Evolutionary conservation across 352 stramenopile species (phyloP), one percentile per base, ranked within the genome.

Genomic region (Salisapilia sapeloensis): DNA sequence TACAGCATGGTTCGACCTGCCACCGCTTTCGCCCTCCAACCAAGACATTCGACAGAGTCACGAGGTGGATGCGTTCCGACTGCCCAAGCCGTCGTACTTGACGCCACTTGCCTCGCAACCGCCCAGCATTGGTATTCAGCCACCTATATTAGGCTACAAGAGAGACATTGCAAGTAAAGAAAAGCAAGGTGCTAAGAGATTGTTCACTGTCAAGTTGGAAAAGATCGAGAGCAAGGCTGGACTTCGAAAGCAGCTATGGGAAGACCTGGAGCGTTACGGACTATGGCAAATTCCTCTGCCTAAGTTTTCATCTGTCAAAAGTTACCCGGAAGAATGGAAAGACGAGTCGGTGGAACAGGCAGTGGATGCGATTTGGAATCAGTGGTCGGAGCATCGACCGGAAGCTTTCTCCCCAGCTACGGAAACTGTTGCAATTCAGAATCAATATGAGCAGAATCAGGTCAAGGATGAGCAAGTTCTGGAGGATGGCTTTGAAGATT

Each of bases 311-410:
- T 13, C 16, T 3, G 9, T 4, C 19, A 4, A n/a, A 31, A 31
- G 1, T 2, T 16, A 16, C 1, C 10, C 8, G 7, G 26, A 7
- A 1, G 26, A 31, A 10, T 13, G 4, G 6, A 2, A 42, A 43
- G 0, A 24, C 6, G 46, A 43, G 9, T 54, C 55, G 0, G 43
- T 79, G 14, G 54, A 79, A 21, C 51, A 38, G 8, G 38, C 63
- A 0, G 59, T 72, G 18, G 56, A 80, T 15, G 43, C 59, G 8
- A 83, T 80, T 49, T 60, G 70, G 48, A 56, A 30, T 4, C 61
- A 83, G 33, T 72, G 53, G 59, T 48, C 58, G 3, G 50, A 45
- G n/a, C 12, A 27, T 40, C 24, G 34, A 11, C 24, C 12, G 22
- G 29, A 18, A 20, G 9, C 9, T 20, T 43, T 25, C 29, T 12